Conservation (phyloP, 129 eudicot genomes). For the Apium graveolens region DNA sequence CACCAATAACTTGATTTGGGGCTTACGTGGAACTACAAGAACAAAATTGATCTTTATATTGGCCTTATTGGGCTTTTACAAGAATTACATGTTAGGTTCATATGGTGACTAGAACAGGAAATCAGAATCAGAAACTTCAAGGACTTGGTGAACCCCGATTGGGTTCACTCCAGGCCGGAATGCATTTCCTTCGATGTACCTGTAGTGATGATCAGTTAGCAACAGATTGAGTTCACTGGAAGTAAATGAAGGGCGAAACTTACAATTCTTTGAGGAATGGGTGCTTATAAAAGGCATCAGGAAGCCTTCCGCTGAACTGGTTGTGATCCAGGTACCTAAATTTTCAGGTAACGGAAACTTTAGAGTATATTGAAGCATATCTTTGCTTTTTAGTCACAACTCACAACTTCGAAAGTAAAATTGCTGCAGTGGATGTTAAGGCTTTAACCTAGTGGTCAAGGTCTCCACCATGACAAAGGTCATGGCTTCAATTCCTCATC, state of each 20-base stretch:
- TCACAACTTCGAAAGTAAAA: not conserved
- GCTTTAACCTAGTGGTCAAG: not conserved
- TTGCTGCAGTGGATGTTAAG: not conserved
- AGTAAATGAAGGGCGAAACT: constrained; percentile 16
- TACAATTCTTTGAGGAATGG: constrained; percentile 86
- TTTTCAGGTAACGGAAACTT: not conserved
- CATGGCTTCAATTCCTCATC: not conserved
- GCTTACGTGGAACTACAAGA: constrained; percentile 12
- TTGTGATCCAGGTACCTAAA: constrained; percentile 95
- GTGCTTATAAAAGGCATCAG: constrained; percentile 94
- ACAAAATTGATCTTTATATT: not conserved
- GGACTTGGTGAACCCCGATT: constrained; percentile 82
- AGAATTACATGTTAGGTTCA: not conserved
- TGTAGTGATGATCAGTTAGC: constrained; percentile 25
- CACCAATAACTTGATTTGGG: constrained; percentile 2
- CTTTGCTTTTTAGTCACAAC: not conserved
- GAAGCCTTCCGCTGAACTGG: constrained; percentile 88
- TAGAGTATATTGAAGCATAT: not conserved
- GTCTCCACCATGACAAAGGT: not conserved
- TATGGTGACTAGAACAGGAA: constrained; percentile 41
- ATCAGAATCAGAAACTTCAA: constrained; percentile 87
- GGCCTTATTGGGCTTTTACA: not conserved
- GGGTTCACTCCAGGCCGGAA: constrained; percentile 86
- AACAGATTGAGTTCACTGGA: not conserved
- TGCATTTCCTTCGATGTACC: constrained; percentile 94